Base-by-base conservation (phyloP, 139 green algal genomes). In the Zygnema circumcarinatum region DNA sequence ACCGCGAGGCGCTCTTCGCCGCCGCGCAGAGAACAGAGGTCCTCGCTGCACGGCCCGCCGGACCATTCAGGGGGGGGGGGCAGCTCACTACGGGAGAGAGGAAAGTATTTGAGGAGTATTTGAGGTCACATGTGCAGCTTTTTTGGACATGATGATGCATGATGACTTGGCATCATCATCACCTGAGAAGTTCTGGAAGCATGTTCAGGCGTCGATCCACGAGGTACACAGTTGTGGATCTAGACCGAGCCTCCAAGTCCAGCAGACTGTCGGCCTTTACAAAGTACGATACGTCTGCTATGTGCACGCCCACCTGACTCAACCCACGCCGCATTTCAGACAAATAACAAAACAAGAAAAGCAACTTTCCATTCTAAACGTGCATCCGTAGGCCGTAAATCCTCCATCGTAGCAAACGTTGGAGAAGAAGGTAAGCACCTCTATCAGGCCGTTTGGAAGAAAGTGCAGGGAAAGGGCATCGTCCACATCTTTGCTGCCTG, bases 1-100 rank as follows among this genome's bases (percentile, higher is more conserved):
- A 99, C 96, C 1, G 97, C 92, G n/a, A 98, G 93, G 20, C 96
- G 92, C 32, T 98, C 95, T 38, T 94, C 91, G 38, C 95, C 54
- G 0, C 67, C 78, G 20, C 96, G 92, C 81, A 96, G 87, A 3
- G 90, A 94, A 81, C 96, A 99, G 74, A 99, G 94, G 87, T 98
- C 83, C 92, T 98, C 95, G 83, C 94, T 98, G 53, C 31, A 33
- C 3, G n/a, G n/a, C n/a, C n/a, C n/a, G n/a, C n/a, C n/a, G n/a
- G n/a, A n/a, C 25, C 56, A 29, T 29, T 72, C 25, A 29, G 29
- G 56, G 56, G 56, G n/a, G n/a, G n/a, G n/a, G n/a, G n/a, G n/a
- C n/a, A n/a, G n/a, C n/a, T n/a, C n/a, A n/a, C n/a, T n/a, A n/a
- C n/a, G n/a, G n/a, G n/a, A n/a, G n/a, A n/a, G n/a, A n/a, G n/a